Evolutionary conservation across 23 red algal species (phyloP), one percentile per base, ranked within the genome.

Genomic region (Gracilariopsis chorda): DNA sequence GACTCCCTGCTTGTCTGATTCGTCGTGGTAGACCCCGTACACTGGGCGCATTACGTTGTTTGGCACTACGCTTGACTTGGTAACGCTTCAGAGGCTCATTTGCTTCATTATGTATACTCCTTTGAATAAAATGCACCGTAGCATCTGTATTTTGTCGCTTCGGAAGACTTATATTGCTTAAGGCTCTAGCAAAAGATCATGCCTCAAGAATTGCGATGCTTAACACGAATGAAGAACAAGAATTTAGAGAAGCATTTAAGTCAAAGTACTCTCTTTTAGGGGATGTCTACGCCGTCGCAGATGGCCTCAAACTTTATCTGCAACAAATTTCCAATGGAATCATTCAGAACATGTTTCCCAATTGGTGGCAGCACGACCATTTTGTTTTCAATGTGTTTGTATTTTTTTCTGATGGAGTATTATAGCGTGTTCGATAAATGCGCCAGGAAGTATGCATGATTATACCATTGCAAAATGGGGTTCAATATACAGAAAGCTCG

Each of bases 241-340:
- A 0, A 14, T 74, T 41, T 41, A 74, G 35, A 74, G 67, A 74
- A n/a, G 67, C 7, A 39, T 0, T 74, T 23, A 74, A 74, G 67
- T 19, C 44, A 14, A 1, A 48, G 32, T 78, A 51, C 39, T 78
- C 43, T 20, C 12, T 78, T 16, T 32, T 78, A 16, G 16, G 14
- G 39, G 43, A 78, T 78, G 72, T 78, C 17, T 48, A 78, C 33
- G 29, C 72, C 13, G 72, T 49, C 17, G 33, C 29, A 13, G 72
- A 78, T 32, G 1, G 72, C 44, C 16, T 78, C 30, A 78, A 78
- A 48, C 39, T 78, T 27, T 74, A 74, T 36, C 67, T 74, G 21
- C 24, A 74, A 39, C 28, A 74, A 41, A 74, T 0, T 41, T 7
- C 33, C 21, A 35, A 74, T 39, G 13, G 67, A 14, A 39, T 74